These are phyloP conservation scores for Aphanomyces euteiches DNA, from an alignment of 352 stramenopile genomes.

Conservation along the genomic window DNA sequence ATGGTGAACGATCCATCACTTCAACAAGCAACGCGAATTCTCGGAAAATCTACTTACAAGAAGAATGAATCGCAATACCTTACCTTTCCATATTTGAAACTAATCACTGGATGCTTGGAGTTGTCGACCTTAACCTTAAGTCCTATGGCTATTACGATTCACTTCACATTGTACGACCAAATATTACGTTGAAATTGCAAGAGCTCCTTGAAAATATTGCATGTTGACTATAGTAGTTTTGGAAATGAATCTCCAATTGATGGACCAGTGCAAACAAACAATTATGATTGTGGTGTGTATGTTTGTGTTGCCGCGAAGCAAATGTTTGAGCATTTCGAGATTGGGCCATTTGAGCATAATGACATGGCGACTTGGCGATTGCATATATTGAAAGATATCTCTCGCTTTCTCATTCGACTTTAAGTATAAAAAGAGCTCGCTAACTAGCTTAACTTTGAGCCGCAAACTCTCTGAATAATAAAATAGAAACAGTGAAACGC, in stretches of 20 bases:
- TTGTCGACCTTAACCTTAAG: background rate
- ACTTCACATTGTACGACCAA: background rate
- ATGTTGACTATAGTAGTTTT: background rate
- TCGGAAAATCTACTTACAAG: background rate
- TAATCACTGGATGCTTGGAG: slow-evolving; percentile 1
- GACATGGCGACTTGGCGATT: background rate
- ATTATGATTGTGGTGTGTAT: slow-evolving; percentile 2
- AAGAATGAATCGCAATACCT: background rate
- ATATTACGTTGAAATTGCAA: background rate
- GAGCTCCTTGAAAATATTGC: background rate
- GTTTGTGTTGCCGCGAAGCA: slow-evolving; percentile 3
- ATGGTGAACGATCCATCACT: background rate
- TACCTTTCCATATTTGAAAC: background rate
- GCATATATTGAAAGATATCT: no score
- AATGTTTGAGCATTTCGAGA: background rate
- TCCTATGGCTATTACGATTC: background rate
- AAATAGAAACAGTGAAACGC: no score
- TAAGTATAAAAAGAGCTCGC: no score
- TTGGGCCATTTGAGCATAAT: background rate
- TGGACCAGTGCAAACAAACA: slow-evolving; percentile 1
- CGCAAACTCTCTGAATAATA: no score
- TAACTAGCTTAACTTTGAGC: no score
- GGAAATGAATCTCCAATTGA: background rate
- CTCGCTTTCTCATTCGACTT: no score
- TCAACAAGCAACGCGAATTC: background rate